These are phyloP conservation scores for Gnetum montanum DNA, from an alignment of 75 land plant genomes.

Conservation along the genomic window DNA sequence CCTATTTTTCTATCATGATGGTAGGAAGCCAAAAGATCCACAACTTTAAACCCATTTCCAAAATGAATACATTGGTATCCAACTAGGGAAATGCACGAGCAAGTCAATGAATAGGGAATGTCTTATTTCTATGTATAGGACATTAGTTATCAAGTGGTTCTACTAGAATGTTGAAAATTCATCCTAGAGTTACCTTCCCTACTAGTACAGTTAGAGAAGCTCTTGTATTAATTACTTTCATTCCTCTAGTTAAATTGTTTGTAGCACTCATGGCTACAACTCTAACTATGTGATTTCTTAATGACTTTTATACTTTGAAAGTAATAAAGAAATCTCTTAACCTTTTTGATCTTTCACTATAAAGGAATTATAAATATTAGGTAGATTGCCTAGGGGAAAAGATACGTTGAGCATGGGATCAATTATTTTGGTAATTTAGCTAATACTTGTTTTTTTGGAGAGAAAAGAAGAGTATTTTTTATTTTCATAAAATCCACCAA, in stretches of 20 bases:
- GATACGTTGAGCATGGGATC: background rate
- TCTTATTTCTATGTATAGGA: too few species aligned
- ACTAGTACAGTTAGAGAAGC: conserved; percentile 11
- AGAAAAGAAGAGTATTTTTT: too few species aligned
- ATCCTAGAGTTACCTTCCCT: too few species aligned
- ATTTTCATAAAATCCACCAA: too few species aligned
- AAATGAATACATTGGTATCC: conserved; percentile 5
- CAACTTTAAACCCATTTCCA: conserved; percentile 1
- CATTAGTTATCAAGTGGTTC: too few species aligned
- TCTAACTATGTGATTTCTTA: conserved; percentile 17
- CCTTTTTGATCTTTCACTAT: too few species aligned
- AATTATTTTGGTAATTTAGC: conserved; percentile 1
- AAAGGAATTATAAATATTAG: too few species aligned
- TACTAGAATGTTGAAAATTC: too few species aligned
- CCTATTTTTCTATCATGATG: background rate
- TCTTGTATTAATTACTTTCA: conserved; percentile 18
- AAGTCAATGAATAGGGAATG: conserved; percentile 12
- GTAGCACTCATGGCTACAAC: conserved; percentile 12
- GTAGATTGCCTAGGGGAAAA: too few species aligned
- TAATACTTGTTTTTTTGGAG: too few species aligned
- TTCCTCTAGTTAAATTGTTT: conserved; percentile 18
- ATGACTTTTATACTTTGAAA: conserved; percentile 9
- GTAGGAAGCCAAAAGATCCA: background rate
- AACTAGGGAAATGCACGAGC: background rate
- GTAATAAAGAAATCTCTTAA: conserved; percentile 2